These are phyloP conservation scores for Metschnikowia sp. DNA, from an alignment of 805 yeast genomes.

Conservation along the genomic window DNA sequence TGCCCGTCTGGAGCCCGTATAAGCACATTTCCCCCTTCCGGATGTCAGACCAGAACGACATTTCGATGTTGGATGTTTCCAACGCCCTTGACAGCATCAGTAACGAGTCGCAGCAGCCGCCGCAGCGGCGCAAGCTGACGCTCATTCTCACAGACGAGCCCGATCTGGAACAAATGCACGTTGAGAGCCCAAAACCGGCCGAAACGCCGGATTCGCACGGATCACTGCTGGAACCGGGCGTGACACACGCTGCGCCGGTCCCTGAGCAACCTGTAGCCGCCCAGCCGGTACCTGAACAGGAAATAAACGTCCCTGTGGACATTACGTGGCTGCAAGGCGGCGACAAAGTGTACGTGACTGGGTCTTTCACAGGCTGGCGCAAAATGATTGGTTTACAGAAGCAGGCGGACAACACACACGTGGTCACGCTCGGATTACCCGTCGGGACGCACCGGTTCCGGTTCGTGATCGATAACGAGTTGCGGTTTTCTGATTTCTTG, in stretches of 20 bases:
- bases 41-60: conserved; percentile 29
- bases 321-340: conserved; percentile 98
- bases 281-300: conserved; percentile 23
- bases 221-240: conserved; percentile 10
- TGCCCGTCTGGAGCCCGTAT: background rate
- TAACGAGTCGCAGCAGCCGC: conserved; percentile 14
- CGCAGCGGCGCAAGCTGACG: conserved; percentile 63
- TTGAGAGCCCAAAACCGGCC: conserved; percentile 31
- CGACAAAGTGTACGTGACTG: conserved; percentile 89
- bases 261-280: background rate
- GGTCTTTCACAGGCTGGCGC: conserved; percentile 97
- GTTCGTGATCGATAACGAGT: conserved; percentile 90
- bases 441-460: conserved; percentile 91
- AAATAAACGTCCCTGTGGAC: conserved; percentile 50
- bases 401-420: conserved; percentile 52
- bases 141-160: conserved; percentile 67
- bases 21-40: too few species aligned
- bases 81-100: conserved; percentile 24
- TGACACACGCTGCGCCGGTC: background rate
- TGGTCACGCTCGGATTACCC: conserved; percentile 73
- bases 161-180: conserved; percentile 48
- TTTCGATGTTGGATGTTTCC: conserved; percentile 44
- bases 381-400: conserved; percentile 86
- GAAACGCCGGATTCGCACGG: conserved; percentile 9
- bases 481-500: conserved; percentile 78